Base-by-base conservation (phyloP, 2,329 filamentous ascomycete species). In the Aureobasidium sp. region DNA sequence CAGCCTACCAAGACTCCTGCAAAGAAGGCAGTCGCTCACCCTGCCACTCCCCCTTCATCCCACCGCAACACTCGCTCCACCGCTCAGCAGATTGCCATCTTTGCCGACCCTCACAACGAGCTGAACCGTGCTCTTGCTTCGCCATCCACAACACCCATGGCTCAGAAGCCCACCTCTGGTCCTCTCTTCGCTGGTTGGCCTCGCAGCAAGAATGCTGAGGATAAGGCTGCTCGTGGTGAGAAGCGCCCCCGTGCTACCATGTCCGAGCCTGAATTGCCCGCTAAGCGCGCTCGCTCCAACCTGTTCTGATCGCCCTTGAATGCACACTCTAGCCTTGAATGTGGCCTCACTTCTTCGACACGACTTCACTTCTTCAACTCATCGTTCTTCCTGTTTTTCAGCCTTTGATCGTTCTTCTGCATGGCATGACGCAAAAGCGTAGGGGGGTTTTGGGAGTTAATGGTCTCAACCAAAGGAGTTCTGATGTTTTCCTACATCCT, bases 181-280 rank as follows among this genome's bases (percentile, higher is more conserved):
- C 85, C 82, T 67, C 84, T 84, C 2, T 90, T 90, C 67, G 85
- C 88, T 67, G 79, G 79, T 41, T 91, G 87, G 87, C 82, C 78
- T 65, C 83, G 86, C 62, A 84, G 83, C 67, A 90, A 90, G 49
- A 27, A 14, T 29, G 25, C 55, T 10, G 55, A 48, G 9, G 42
- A 37, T 9, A 49, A 36, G 27, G 41, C 44, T 49, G 34, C 47
- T 44, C 27, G 30, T 27, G 57, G 57, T 36, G 47, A 50, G n/a
- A 60, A 60, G 47, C 57, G 57, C 16, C 37, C 11, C 4, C 44
- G 36, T 27, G 2, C n/a, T 21, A 41, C 36, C 27, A 34, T 51
- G 25, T 44, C 57, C 2, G 57, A 60, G 45, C 47, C 45, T 10
- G 45, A 60, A 2, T 13, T 60, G 25, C 57, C 57, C n/a, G 25